Base-by-base conservation (phyloP, 108 stramenopile genomes). In the Seminavis robusta region DNA sequence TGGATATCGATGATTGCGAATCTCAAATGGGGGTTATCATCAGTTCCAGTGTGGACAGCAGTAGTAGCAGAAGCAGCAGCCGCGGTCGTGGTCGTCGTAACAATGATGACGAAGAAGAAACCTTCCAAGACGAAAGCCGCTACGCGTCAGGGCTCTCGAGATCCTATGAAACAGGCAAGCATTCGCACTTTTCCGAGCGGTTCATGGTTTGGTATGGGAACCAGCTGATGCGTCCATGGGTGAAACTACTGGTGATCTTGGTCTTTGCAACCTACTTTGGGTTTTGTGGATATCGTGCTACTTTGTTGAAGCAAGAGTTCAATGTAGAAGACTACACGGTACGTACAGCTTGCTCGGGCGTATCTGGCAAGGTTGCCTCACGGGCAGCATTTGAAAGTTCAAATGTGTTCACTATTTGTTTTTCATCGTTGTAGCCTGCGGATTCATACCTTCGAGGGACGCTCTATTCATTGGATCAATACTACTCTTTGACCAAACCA, bases 111-210 rank as follows among this genome's bases (percentile, higher is more conserved):
- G 32, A 11, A 11, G 21, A 52, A 30, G 3, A 29, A 10, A 13
- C 40, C 23, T 10, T 40, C 8, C 11, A 27, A 1, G 62, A 63
- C n/a, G n/a, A n/a, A n/a, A n/a, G n/a, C n/a, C n/a, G n/a, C n/a
- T n/a, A n/a, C n/a, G n/a, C n/a, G n/a, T n/a, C n/a, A n/a, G n/a
- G n/a, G n/a, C n/a, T n/a, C n/a, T n/a, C n/a, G n/a, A n/a, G n/a
- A n/a, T n/a, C n/a, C n/a, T n/a, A n/a, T n/a, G n/a, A n/a, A n/a
- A n/a, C n/a, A n/a, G n/a, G n/a, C n/a, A n/a, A n/a, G n/a, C n/a
- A n/a, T n/a, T n/a, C n/a, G n/a, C n/a, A n/a, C n/a, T n/a, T n/a
- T n/a, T n/a, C 46, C 21, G 46, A 47, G 21, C 16, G 21, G 2
- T 4, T 47, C 21, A 47, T 47, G 46, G 46, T 21, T 15, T 3